Percentiles rank a stretch among this genome's conserved stretches.
Conservation (phyloP, 164 flowering plant species). For the Magnolia kwangsiensis region DNA sequence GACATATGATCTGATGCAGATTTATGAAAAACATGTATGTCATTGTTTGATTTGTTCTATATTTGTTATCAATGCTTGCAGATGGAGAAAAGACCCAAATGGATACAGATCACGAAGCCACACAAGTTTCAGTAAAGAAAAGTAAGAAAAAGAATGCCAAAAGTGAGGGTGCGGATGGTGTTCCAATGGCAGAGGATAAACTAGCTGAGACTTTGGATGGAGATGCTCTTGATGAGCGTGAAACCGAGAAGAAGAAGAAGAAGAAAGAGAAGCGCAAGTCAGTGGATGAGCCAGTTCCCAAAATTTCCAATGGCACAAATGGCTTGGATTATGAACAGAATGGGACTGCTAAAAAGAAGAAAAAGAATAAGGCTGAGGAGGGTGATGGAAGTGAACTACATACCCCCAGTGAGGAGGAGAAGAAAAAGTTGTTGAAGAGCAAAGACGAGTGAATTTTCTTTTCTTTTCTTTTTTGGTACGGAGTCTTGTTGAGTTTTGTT, state of each 20-base stretch:
- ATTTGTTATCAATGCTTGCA: constrained; percentile 6
- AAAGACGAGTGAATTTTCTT: constrained; percentile 12
- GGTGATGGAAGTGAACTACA: constrained; percentile 28
- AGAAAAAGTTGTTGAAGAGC: constrained; percentile 37
- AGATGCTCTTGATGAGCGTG: constrained; percentile 30
- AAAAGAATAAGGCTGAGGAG: constrained; percentile 49
- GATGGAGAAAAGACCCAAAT: constrained; percentile 27
- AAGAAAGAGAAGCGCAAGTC: constrained; percentile 60
- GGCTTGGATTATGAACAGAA: constrained; percentile 41
- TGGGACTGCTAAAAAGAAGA: constrained; percentile 48
- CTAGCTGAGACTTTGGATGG: constrained; percentile 32
- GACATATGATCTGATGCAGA: no score
- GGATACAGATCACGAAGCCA: constrained; percentile 31
- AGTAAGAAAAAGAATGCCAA: constrained; percentile 63
- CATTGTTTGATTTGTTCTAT: neutral
- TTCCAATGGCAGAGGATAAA: constrained; percentile 32
- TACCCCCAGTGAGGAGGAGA: constrained; percentile 37
- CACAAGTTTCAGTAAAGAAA: constrained; percentile 39
- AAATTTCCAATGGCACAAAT: constrained; percentile 27
- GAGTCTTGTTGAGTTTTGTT: no score
- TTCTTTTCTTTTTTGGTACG: no score
- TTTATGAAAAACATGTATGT: neutral
- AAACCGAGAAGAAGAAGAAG: constrained; percentile 34
- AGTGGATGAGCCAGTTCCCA: constrained; percentile 31
- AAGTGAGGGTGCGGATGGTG: constrained; percentile 24